Percentiles rank a stretch among this genome's conserved stretches.
Conservation (phyloP, 2,329 filamentous ascomycete species). For the Diplodia scrobiculata region DNA sequence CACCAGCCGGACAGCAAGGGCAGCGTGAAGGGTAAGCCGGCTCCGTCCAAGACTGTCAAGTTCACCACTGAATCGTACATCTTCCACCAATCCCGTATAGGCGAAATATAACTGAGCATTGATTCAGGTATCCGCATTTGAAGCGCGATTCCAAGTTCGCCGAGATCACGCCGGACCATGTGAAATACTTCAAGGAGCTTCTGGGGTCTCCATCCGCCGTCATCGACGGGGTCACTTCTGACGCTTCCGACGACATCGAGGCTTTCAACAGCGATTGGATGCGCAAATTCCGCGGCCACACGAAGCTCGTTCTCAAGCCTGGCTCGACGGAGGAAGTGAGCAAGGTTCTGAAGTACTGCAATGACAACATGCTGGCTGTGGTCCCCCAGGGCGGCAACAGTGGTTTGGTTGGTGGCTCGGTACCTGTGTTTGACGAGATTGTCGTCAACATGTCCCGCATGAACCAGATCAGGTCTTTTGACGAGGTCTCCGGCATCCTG, state of each 20-base stretch:
- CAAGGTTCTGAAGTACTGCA: slow-evolving; percentile 90
- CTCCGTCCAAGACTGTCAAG: slow-evolving; percentile 57
- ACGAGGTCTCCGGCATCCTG: slow-evolving; percentile 86
- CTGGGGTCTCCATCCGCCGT: slow-evolving; percentile 77
- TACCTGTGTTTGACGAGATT: slow-evolving; percentile 98
- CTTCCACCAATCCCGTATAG: not conserved
- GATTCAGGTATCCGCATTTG: slow-evolving; percentile 70
- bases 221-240: slow-evolving; percentile 76
- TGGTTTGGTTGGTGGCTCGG: slow-evolving; percentile 89
- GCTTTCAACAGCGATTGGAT: slow-evolving; percentile 98
- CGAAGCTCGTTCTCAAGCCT: slow-evolving; percentile 83
- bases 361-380: slow-evolving; percentile 85
- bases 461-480: slow-evolving; percentile 88
- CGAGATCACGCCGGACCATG: slow-evolving; percentile 73
- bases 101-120: not conserved
- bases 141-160: slow-evolving; percentile 77
- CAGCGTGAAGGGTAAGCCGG: slow-evolving; percentile 40
- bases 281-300: slow-evolving; percentile 94
- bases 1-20: slow-evolving; percentile 44
- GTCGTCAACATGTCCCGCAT: slow-evolving; percentile 87
- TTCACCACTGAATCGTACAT: slow-evolving; percentile 76
- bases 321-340: slow-evolving; percentile 83
- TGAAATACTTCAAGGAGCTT: slow-evolving; percentile 78
- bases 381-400: slow-evolving; percentile 98
- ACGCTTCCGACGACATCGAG: slow-evolving; percentile 78